Evolutionary conservation across 2,329 filamentous ascomycete genomes (phyloP), one percentile per base, ranked within the genome.

Genomic region (Xylaria sp.): DNA sequence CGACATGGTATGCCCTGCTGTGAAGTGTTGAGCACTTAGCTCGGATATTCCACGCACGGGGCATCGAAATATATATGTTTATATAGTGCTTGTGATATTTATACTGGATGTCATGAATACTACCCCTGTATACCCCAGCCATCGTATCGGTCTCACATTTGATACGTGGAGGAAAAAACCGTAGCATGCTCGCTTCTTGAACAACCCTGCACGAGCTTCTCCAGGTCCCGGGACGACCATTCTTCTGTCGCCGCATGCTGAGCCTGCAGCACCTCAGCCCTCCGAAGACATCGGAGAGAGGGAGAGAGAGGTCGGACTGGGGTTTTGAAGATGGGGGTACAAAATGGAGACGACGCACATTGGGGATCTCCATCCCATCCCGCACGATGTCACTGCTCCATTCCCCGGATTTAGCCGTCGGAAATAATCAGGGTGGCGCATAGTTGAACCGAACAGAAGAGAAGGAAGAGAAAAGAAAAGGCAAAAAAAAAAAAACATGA

Each of bases 401-500:
- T 64, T 47, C 53, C 20, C 57, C 64, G 65, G 67, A 69, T 69
- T 69, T 69, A 69, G 65, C 65, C 67, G 61, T 69, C 65, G 67
- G 67, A 58, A 64, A 67, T 65, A 66, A 65, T 64, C 47, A 49
- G 39, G 50, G 57, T 66, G 58, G 45, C 44, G 49, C 25, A 27
- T 25, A 36, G n/a, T 10, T 49, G 49, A 47, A 50, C 39, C 29
- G 22, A 42, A 50, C 15, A 50, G 17, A 44, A 44, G n/a, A 44
- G 22, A 20, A 44, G 22, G 15, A 39, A 50, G 27, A 57, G 36
- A 20, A 27, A 57, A 60, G n/a, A n/a, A n/a, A n/a, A n/a, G n/a
- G n/a, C n/a, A n/a, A n/a, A n/a, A n/a, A n/a, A n/a, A n/a, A n/a
- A n/a, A n/a, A n/a, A n/a, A n/a, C n/a, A n/a, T n/a, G n/a, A n/a